These are phyloP conservation scores for Pyrenopolyporus hunteri DNA, from an alignment of 495 filamentous ascomycete genomes.

Conservation along the genomic window DNA sequence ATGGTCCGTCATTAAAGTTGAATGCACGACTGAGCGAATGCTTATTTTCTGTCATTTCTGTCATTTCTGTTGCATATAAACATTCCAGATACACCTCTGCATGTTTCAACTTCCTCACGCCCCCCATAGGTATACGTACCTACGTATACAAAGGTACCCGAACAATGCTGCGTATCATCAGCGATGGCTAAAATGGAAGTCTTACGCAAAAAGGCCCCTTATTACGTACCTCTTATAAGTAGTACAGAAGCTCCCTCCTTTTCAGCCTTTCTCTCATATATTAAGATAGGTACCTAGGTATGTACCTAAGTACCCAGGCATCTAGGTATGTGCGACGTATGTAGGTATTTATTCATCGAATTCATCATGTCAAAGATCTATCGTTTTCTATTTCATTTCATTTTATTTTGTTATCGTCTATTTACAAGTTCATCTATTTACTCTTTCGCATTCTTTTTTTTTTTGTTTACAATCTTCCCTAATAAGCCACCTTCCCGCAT, in stretches of 20 bases:
- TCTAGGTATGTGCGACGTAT: background rate
- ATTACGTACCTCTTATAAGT: too few species aligned
- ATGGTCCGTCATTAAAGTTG: background rate
- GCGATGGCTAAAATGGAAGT: slow-evolving; percentile 18
- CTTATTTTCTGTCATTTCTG: background rate
- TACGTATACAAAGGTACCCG: background rate
- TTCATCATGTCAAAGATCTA: background rate
- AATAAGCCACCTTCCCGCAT: slow-evolving; percentile 1
- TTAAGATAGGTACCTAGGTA: too few species aligned
- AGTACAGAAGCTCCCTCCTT: slow-evolving; percentile 1
- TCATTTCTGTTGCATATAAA: background rate
- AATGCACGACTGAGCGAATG: slow-evolving; percentile 1
- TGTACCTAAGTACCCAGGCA: background rate
- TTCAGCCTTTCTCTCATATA: background rate
- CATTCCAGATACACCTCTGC: background rate
- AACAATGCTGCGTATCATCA: slow-evolving; percentile 8
- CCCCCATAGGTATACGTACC: background rate
- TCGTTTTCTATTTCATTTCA: too few species aligned
- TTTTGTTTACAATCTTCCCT: slow-evolving; percentile 5
- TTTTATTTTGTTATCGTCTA: too few species aligned
- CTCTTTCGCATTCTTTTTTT: background rate
- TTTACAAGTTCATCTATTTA: too few species aligned
- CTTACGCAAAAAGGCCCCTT: slow-evolving; percentile 23
- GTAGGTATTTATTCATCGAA: too few species aligned
- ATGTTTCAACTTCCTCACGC: background rate